Conservation (phyloP, 176 grass and related monocot species). For the Eleusine indica region DNA sequence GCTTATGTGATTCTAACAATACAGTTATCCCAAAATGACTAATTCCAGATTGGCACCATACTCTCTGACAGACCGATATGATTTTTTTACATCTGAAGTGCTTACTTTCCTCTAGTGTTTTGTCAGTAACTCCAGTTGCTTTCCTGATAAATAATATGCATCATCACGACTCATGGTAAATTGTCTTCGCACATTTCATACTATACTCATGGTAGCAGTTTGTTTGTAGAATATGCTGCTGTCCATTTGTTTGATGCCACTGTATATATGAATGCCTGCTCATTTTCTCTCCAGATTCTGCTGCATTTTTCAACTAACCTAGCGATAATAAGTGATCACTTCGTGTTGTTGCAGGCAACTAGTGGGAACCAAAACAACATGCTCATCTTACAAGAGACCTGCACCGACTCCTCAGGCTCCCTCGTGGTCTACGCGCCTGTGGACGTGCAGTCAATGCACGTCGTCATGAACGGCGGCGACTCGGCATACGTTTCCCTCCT, state of each 20-base stretch:
- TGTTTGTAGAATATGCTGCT: not conserved
- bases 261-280: not conserved
- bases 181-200: not conserved
- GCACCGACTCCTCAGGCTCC: slow-evolving; percentile 53
- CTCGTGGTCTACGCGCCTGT: slow-evolving; percentile 73
- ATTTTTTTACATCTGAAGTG: not conserved
- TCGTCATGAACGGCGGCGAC: slow-evolving; percentile 77
- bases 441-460: slow-evolving; percentile 69
- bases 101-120: not conserved
- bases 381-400: slow-evolving; percentile 78
- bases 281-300: not conserved
- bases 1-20: not conserved
- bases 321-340: not conserved
- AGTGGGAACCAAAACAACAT: slow-evolving; percentile 66
- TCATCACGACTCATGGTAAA: not conserved
- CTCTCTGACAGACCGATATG: not conserved
- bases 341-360: slow-evolving; percentile 41
- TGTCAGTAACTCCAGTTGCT: too few species aligned
- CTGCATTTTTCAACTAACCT: not conserved
- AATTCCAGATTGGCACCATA: not conserved
- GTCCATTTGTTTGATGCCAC: not conserved
- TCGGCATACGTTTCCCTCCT: slow-evolving; percentile 67
- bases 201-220: too few species aligned
- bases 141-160: not conserved
- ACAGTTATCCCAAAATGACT: not conserved